Evolutionary conservation across 495 filamentous ascomycete genomes (phyloP), one percentile per base, ranked within the genome.

Genomic region (Penicillium cosmopolitanum): DNA sequence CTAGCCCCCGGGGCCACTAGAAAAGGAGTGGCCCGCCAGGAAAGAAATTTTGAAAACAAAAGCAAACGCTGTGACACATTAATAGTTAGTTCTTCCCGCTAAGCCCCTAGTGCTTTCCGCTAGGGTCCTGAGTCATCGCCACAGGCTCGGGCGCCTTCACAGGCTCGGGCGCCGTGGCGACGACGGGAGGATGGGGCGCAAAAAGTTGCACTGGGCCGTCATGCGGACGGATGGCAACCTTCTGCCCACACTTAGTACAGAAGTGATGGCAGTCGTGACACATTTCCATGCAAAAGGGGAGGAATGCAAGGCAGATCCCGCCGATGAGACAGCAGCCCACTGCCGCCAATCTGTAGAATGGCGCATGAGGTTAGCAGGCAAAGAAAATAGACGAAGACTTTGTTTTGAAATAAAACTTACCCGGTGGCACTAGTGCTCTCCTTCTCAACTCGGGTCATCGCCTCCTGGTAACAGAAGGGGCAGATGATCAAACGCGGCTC

Each of bases 181-280:
- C 3, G 43, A 53, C 55, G 43, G 44, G 36, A n/a, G n/a, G 18
- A 16, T 55, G 51, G 19, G 62, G 62, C 31, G 25, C 28, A 18
- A 58, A 61, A 2, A 58, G 25, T 47, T 65, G 55, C 5, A 62
- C 34, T 0, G 33, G 31, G 0, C 55, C 62, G 11, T 65, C 62
- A 33, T 65, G 58, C 2, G 58, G 46, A n/a, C 19, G 28, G 25
- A 58, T 38, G 18, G 62, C 62, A 4, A 65, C 55, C 18, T 53
- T 40, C 3, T 48, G 23, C 0, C 47, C 47, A 18, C 62, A 65
- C n/a, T 58, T 58, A 18, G 55, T 47, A 9, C 62, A 65, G 46
- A 65, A 65, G 33, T 65, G 62, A 34, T 65, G 62, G 8, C 42
- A 23, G 12, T 65, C 62, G 18, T 65, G 62, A 18, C 62, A 65